Evolutionary conservation across 2,329 filamentous ascomycete genomes (phyloP).

Genomic region (Tolypocladium sp.): DNA sequence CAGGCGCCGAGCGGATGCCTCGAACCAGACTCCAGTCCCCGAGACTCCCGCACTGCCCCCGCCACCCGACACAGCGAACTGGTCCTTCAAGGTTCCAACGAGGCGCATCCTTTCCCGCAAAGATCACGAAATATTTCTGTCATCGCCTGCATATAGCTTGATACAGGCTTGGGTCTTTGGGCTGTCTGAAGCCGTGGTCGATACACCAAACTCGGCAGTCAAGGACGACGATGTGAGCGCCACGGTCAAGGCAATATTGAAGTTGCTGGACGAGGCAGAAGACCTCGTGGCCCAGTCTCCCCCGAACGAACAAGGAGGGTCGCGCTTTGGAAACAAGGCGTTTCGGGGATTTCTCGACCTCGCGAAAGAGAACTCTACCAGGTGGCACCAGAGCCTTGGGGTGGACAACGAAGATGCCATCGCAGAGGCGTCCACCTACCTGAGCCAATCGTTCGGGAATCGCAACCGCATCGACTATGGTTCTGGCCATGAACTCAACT

Average conservation of each 20-base stretch:
- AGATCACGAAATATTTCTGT: conserved; percentile 75
- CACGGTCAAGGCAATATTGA: conserved; percentile 53
- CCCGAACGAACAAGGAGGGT: conserved; percentile 77
- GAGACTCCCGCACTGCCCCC: conserved; percentile 65
- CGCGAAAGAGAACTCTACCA: conserved; percentile 42
- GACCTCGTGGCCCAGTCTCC: conserved; percentile 60
- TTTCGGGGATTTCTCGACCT: conserved; percentile 77
- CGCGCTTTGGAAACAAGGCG: conserved; percentile 87
- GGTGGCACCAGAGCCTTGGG: conserved; percentile 57
- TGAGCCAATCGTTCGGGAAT: conserved; percentile 79
- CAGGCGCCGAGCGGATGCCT: conserved; percentile 38
- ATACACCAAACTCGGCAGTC: conserved; percentile 56
- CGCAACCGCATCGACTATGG: conserved; percentile 87
- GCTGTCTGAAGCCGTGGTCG: conserved; percentile 71
- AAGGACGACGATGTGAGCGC: conserved; percentile 47
- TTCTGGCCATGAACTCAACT: conserved; percentile 95
- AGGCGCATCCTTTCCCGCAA: conserved; percentile 71
- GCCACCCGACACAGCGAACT: conserved; percentile 51
- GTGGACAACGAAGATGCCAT: conserved; percentile 43
- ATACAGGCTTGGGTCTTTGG: conserved; percentile 79
- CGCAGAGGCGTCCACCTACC: conserved; percentile 68
- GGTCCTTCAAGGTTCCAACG: conserved; percentile 57
- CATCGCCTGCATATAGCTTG: conserved; percentile 66
- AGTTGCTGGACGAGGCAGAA: conserved; percentile 62
- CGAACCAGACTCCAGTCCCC: conserved; percentile 57